phyloP scores from a whole-genome alignment of 2,329 filamentous ascomycete genomes.

The Talaromyces sp. region DNA sequence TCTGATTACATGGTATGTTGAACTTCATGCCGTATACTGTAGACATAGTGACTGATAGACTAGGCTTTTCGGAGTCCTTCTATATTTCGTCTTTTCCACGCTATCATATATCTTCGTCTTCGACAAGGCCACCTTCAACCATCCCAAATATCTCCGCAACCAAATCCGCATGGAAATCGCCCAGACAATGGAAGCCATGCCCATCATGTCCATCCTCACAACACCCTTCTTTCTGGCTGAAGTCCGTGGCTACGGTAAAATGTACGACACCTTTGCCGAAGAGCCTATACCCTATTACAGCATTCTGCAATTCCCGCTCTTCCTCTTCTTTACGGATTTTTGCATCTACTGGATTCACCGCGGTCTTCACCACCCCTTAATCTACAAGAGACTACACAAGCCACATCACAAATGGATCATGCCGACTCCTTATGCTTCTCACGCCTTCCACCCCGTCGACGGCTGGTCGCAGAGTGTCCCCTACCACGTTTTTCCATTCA shows the following conservation, averaged over 20 bases:
- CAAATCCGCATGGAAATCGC: constrained; percentile 82
- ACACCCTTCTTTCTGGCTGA: constrained; percentile 77
- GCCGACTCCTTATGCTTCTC: constrained; percentile 87
- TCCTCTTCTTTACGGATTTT: constrained; percentile 83
- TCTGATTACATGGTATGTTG: constrained; percentile 72
- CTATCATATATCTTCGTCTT: constrained; percentile 87
- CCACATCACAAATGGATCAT: constrained; percentile 99
- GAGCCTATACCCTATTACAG: constrained; percentile 77
- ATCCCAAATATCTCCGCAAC: constrained; percentile 93
- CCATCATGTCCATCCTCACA: constrained; percentile 77
- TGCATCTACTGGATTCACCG: constrained; percentile 91
- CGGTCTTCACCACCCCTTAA: constrained; percentile 69
- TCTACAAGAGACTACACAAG: constrained; percentile 93
- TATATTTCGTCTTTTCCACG: constrained; percentile 81
- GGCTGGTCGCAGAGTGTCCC: constrained; percentile 84
- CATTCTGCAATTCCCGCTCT: constrained; percentile 78
- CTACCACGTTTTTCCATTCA: constrained; percentile 88
- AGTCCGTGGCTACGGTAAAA: constrained; percentile 76
- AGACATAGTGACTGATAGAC: constrained; percentile 9
- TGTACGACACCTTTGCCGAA: constrained; percentile 76
- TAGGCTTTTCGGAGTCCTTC: constrained; percentile 80
- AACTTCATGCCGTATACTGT: background rate
- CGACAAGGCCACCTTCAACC: constrained; percentile 81
- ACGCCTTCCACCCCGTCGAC: constrained; percentile 92
- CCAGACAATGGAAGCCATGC: constrained; percentile 73